Evolutionary conservation across 352 stramenopile genomes (phyloP).

Genomic region (Phytophthora ohioensis): DNA sequence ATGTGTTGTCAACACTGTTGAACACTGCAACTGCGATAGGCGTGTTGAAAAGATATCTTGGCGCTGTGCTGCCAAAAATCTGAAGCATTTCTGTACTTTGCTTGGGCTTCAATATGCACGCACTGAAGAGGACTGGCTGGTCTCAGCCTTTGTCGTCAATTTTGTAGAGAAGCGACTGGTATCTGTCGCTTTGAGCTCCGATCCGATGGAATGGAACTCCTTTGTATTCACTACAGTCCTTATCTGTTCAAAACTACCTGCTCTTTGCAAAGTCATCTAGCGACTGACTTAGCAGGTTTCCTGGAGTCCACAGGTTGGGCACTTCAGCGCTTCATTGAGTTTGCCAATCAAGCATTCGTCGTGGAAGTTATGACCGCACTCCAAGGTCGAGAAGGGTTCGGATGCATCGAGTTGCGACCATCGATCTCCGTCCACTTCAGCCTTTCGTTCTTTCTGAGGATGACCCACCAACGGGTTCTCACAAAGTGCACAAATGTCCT

Average conservation of each 20-base stretch:
- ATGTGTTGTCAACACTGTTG: background rate
- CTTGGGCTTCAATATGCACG: background rate
- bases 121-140: background rate
- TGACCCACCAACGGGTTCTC: slow-evolving; percentile 26
- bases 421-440: slow-evolving; percentile 12
- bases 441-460: slow-evolving; percentile 7
- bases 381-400: slow-evolving; percentile 51
- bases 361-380: slow-evolving; percentile 75
- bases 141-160: background rate
- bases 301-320: slow-evolving; percentile 54
- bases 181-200: background rate
- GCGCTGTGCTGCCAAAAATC: slow-evolving; percentile 11
- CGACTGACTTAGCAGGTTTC: slow-evolving; percentile 23
- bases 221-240: slow-evolving; percentile 2
- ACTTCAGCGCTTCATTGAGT: slow-evolving; percentile 64
- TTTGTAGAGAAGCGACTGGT: background rate
- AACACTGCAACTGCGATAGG: background rate
- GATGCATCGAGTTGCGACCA: slow-evolving; percentile 15
- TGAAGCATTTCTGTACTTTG: background rate
- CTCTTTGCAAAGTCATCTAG: background rate
- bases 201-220: background rate
- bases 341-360: slow-evolving; percentile 72
- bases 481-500: slow-evolving; percentile 33
- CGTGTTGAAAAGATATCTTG: slow-evolving; percentile 12
- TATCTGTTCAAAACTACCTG: slow-evolving; percentile 4